These are phyloP conservation scores for Hanseniaspora sp. DNA, from an alignment of 1,139 yeast genomes.

Conservation along the genomic window DNA sequence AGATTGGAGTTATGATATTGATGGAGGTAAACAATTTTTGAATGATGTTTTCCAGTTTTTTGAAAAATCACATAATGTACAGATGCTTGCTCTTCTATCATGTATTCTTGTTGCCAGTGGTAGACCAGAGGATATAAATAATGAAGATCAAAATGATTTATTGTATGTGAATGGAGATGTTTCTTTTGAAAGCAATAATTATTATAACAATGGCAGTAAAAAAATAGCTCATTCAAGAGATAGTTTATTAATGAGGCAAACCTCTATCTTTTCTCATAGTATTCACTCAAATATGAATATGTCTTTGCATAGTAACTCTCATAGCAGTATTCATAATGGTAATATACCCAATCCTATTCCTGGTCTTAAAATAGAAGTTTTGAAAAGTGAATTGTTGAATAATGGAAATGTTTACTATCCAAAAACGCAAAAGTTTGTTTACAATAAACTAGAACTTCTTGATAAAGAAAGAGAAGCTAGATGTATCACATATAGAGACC, in stretches of 20 bases:
- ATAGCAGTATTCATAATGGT: neutral
- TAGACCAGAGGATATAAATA: neutral
- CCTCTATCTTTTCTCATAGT: neutral
- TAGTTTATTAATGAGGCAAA: slow-evolving; percentile 5
- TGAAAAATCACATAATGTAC: slow-evolving; percentile 56
- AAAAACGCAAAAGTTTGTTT: slow-evolving; percentile 36
- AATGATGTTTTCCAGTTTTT: slow-evolving; percentile 54
- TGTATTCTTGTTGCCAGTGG: slow-evolving; percentile 40
- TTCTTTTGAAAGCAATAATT: neutral
- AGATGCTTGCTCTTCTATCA: slow-evolving; percentile 83
- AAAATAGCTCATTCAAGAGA: neutral
- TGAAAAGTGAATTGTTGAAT: slow-evolving; percentile 48
- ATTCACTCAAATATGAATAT: neutral
- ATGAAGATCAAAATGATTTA: neutral
- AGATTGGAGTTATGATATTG: slow-evolving; percentile 74
- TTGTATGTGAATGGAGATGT: neutral
- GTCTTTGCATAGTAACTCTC: neutral
- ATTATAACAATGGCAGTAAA: neutral
- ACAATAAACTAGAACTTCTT: slow-evolving; percentile 33
- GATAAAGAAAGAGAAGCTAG: slow-evolving; percentile 39
- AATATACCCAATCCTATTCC: slow-evolving; percentile 27
- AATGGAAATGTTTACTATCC: slow-evolving; percentile 19
- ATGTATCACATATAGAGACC: slow-evolving; percentile 46
- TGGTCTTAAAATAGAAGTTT: slow-evolving; percentile 41
- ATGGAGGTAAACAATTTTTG: slow-evolving; percentile 68